phyloP scores from a whole-genome alignment of 805 yeast genomes.

The Candida krabiensis region DNA sequence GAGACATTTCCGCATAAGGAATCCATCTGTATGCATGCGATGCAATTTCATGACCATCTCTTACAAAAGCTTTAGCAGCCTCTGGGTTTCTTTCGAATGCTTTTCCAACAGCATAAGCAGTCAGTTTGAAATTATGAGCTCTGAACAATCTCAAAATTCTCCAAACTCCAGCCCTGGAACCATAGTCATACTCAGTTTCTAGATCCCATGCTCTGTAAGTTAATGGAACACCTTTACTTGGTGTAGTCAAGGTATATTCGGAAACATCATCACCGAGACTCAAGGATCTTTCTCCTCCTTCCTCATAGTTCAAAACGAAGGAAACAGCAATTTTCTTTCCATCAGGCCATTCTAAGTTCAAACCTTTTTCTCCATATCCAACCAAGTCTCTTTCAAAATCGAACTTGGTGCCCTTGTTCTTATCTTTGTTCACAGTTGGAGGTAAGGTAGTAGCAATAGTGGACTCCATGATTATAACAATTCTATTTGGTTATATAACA shows the following conservation, averaged over 20 bases:
- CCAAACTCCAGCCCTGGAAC: conserved; percentile 21
- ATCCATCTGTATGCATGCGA: conserved; percentile 41
- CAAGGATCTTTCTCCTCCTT: conserved; percentile 26
- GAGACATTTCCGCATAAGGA: conserved; percentile 30
- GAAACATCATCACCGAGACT: conserved; percentile 14
- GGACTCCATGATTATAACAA: conserved; percentile 14
- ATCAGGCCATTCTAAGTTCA: conserved; percentile 28
- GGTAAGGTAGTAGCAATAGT: conserved; percentile 15
- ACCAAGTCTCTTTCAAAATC: conserved; percentile 19
- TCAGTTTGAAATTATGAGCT: conserved; percentile 32
- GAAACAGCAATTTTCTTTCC: conserved; percentile 25
- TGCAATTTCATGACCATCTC: conserved; percentile 41
- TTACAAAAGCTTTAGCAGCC: conserved; percentile 35
- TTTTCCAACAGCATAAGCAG: conserved; percentile 40
- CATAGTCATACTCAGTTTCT: conserved; percentile 20
- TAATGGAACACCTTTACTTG: conserved; percentile 16
- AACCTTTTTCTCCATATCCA: conserved; percentile 30
- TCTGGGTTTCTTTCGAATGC: conserved; percentile 36
- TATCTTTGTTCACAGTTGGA: conserved; percentile 12
- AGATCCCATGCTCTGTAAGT: conserved; percentile 17
- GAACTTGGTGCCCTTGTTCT: conserved; percentile 15
- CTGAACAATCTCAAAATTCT: conserved; percentile 33
- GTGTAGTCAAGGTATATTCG: conserved; percentile 16
- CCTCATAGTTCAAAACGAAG: conserved; percentile 30
- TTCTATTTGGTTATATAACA: too few relatives aligned